Conservation (phyloP, 495 filamentous ascomycete species). For the Xylaria palmicola region DNA sequence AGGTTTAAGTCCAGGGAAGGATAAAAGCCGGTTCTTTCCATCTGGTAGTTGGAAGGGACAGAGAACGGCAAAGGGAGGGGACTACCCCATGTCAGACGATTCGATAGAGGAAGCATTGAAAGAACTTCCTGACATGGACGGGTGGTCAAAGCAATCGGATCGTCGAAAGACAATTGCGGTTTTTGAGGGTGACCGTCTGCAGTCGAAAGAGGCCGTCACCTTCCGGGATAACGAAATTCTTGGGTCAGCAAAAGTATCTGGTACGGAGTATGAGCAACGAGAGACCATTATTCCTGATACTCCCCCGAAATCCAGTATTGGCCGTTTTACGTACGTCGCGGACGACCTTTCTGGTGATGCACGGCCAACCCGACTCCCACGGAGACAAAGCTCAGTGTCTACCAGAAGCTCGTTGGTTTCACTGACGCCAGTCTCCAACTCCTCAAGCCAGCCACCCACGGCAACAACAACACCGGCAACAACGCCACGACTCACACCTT, state of each 20-base stretch:
- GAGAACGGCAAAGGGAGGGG: slow-evolving; percentile 21
- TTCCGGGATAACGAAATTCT: slow-evolving; percentile 16
- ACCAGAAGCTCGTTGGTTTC: slow-evolving; percentile 15
- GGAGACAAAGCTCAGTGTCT: slow-evolving; percentile 25
- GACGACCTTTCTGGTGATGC: background rate
- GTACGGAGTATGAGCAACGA: background rate
- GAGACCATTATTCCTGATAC: slow-evolving; percentile 16
- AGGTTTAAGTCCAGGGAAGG: slow-evolving; percentile 19
- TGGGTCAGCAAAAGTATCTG: background rate
- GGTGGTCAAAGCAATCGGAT: slow-evolving; percentile 19
- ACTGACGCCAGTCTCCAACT: slow-evolving; percentile 31
- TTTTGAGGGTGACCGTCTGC: slow-evolving; percentile 24
- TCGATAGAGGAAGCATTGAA: slow-evolving; percentile 45
- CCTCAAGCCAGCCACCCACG: slow-evolving; percentile 35
- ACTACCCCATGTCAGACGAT: slow-evolving; percentile 46
- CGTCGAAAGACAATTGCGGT: slow-evolving; percentile 24
- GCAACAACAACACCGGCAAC: slow-evolving; percentile 27
- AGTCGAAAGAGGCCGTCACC: background rate
- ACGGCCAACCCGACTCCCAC: background rate
- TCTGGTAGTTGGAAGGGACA: slow-evolving; percentile 18
- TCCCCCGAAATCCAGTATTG: slow-evolving; percentile 16
- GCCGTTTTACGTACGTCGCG: slow-evolving; percentile 21
- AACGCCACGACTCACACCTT: slow-evolving; percentile 36
- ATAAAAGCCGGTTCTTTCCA: slow-evolving; percentile 46
- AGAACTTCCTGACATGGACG: slow-evolving; percentile 39